Base-by-base conservation (phyloP, 352 stramenopile genomes). In the Elongisporangium anandrum region DNA sequence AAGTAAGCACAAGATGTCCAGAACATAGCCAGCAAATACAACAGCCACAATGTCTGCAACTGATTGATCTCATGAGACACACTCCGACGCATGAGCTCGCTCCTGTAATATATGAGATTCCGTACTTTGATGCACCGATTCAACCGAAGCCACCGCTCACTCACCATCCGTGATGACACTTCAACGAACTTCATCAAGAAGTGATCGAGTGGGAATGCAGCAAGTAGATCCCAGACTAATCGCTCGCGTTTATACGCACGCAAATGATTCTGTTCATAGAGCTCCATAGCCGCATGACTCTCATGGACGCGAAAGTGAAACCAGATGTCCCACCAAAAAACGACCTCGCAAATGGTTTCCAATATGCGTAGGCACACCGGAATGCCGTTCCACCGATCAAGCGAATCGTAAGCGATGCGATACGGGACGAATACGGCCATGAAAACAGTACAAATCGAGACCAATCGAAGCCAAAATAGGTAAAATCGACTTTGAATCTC, bases 1-100 rank as follows among this genome's bases (percentile, higher is more conserved):
- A 87, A 83, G 23, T 89, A 87, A 12, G 74, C 66, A 48, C 79
- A 89, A 3, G 77, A 85, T 0, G 68, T 82, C 77, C 77, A 89
- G 56, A 81, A 89, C 57, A 89, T 87, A 15, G 66, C 72, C 13
- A 87, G 52, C 13, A 79, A 38, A 49, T 87, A 89, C 4, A 87
- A 57, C 39, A 86, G 48, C 73, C 74, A 82, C 16, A 85, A 59
- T 17, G 76, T 85, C 52, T 79, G 65, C n/a, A 79, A 67, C 2
- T 65, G 70, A 50, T 87, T 86, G 2, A 79, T 38, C 39, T 89
- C 79, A 52, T 85, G 86, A 8, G 72, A 67, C 8, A 89, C 77
- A 26, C 77, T 87, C 1, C 71, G 65, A 0, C 77, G 69, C n/a
- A 77, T 85, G 52, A 87, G 77, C 56, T 89, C 77, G n/a, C 73